Evolutionary conservation across 805 yeast genomes (phyloP).

Genomic region (Ogataea corticis): DNA sequence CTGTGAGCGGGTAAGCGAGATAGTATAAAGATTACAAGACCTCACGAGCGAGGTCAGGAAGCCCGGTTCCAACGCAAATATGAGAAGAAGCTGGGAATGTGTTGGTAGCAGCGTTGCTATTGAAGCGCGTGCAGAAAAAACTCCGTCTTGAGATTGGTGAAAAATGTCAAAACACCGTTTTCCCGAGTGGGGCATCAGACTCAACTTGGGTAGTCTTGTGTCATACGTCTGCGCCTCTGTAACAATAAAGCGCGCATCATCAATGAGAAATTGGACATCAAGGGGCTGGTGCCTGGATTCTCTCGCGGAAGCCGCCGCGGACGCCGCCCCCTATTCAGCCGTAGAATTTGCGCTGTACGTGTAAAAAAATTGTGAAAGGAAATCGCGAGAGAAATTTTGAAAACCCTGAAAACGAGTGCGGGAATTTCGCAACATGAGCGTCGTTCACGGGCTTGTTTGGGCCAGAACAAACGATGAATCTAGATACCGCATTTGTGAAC

Average conservation of each 20-base stretch:
- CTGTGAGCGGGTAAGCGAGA: too few relatives aligned
- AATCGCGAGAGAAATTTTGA: neutral
- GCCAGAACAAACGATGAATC: neutral
- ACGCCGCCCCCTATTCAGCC: too few relatives aligned
- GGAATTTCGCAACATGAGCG: constrained; percentile 3
- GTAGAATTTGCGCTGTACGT: too few relatives aligned
- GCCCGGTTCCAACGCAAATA: too few relatives aligned
- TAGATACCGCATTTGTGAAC: neutral
- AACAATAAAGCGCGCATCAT: too few relatives aligned
- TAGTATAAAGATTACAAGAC: too few relatives aligned
- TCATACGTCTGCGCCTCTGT: too few relatives aligned
- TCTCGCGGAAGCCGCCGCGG: too few relatives aligned
- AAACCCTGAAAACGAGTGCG: constrained; percentile 1
- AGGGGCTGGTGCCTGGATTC: too few relatives aligned
- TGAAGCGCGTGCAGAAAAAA: neutral
- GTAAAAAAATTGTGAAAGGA: neutral
- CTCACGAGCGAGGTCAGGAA: too few relatives aligned
- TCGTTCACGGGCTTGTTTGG: neutral
- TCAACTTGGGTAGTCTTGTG: too few relatives aligned
- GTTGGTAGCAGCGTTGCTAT: neutral
- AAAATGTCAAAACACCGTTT: neutral
- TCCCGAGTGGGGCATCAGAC: neutral
- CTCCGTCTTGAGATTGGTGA: neutral
- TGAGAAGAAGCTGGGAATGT: neutral
- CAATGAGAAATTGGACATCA: too few relatives aligned